Percentiles rank a stretch among this genome's conserved stretches.
Evolutionary conservation across 1,284 basidiomycete genomes (phyloP).

Genomic region (Sphagnurus paluster): DNA sequence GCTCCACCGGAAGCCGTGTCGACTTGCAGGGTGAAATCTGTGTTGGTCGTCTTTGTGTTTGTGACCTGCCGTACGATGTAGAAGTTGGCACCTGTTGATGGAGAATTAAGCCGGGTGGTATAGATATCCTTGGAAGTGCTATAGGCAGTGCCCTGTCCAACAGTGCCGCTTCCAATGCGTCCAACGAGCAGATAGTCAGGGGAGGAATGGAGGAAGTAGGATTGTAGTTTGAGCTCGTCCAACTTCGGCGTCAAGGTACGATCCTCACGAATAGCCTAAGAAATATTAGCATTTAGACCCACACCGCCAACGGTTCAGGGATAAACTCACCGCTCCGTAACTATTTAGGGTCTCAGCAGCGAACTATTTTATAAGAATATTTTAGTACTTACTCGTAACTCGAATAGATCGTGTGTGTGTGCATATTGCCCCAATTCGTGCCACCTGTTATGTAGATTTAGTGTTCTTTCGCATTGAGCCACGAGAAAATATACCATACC

Average conservation of each 20-base stretch:
- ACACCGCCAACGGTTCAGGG: not conserved
- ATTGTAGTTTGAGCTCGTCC: conserved; percentile 46
- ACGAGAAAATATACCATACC: conserved; percentile 22
- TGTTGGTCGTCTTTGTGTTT: conserved; percentile 30
- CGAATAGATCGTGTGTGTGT: conserved; percentile 41
- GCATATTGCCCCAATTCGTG: conserved; percentile 49
- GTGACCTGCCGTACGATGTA: conserved; percentile 47
- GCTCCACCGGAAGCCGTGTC: conserved; percentile 35
- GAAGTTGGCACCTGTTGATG: conserved; percentile 35
- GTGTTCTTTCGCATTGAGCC: not conserved
- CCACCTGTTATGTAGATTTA: conserved; percentile 26
- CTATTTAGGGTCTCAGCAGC: conserved; percentile 12
- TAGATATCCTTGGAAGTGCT: conserved; percentile 36
- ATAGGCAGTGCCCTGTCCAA: conserved; percentile 30
- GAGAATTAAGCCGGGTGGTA: conserved; percentile 36
- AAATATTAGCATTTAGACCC: no score
- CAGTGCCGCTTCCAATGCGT: conserved; percentile 33
- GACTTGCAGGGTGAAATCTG: conserved; percentile 34
- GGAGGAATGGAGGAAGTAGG: conserved; percentile 43
- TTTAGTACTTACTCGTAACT: conserved; percentile 37
- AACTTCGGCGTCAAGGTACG: conserved; percentile 42
- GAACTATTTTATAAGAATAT: not conserved
- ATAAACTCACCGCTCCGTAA: conserved; percentile 28
- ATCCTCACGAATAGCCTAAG: conserved; percentile 43
- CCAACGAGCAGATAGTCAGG: conserved; percentile 41